phyloP scores from a whole-genome alignment of 2,329 filamentous ascomycete species.

The Talaromyces albobiverticillius region DNA sequence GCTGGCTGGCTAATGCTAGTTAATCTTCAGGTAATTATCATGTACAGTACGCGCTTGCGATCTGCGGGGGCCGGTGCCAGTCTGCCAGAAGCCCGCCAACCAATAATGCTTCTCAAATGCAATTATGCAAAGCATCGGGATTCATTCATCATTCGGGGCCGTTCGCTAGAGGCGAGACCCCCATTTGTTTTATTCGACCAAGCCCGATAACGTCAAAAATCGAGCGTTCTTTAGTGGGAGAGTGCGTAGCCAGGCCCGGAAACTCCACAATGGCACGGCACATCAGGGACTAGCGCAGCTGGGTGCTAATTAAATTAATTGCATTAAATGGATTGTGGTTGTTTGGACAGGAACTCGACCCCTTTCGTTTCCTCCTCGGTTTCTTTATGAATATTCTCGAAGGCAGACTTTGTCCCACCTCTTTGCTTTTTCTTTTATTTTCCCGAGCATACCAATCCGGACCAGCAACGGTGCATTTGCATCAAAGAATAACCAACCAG shows the following conservation, averaged over 20 bases:
- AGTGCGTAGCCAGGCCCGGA: not conserved
- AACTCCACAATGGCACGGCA: constrained; percentile 10
- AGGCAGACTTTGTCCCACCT: not conserved
- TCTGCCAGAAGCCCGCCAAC: not conserved
- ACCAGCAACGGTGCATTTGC: not conserved
- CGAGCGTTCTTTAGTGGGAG: not conserved
- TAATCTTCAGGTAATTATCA: no score
- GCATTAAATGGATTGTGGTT: not conserved
- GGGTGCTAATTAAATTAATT: constrained; percentile 4
- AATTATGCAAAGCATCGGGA: not conserved
- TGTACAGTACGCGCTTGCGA: not conserved
- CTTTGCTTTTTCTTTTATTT: not conserved
- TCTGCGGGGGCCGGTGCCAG: not conserved
- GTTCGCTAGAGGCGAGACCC: not conserved
- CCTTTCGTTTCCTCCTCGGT: constrained; percentile 4
- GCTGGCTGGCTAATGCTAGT: no score
- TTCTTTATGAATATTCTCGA: not conserved
- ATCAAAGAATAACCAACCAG: not conserved
- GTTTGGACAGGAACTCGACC: not conserved
- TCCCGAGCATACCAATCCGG: not conserved
- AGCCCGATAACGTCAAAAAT: not conserved
- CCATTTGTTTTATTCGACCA: not conserved
- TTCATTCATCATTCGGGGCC: not conserved
- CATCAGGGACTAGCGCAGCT: constrained; percentile 9
- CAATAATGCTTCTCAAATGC: not conserved